These are phyloP conservation scores for Coffea eugenioides DNA, from an alignment of 257 asterid genomes.

Conservation along the genomic window DNA sequence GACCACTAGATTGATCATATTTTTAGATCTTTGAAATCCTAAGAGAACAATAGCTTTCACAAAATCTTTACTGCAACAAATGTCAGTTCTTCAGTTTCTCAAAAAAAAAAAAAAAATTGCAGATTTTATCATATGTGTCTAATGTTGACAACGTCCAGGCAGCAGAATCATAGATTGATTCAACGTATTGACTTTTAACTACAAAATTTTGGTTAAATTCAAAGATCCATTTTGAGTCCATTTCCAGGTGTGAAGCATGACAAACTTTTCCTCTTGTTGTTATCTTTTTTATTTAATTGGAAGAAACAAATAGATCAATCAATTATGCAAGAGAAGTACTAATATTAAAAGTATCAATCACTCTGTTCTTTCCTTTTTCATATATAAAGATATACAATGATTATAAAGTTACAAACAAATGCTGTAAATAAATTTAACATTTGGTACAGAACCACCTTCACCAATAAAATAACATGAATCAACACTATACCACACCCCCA, in stretches of 20 bases:
- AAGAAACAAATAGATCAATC: neutral
- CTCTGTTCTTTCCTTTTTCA: slow-evolving; percentile 4
- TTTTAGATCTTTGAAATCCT: neutral
- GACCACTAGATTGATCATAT: neutral
- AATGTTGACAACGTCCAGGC: neutral
- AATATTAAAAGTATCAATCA: slow-evolving; percentile 5
- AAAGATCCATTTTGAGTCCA: neutral
- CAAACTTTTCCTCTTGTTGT: neutral
- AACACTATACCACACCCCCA: slow-evolving; percentile 11
- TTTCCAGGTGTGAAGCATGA: neutral
- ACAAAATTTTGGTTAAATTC: too few species aligned
- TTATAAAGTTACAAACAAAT: slow-evolving; percentile 20
- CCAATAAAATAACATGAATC: slow-evolving; percentile 13
- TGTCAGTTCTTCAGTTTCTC: neutral
- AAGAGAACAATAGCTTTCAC: neutral
- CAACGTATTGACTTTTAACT: neutral
- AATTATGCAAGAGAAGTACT: neutral
- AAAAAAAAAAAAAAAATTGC: too few species aligned
- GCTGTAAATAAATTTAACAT: slow-evolving; percentile 18
- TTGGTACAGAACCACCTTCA: slow-evolving; percentile 19
- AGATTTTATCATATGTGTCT: too few species aligned
- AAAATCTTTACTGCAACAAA: neutral
- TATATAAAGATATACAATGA: slow-evolving; percentile 15
- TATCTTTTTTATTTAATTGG: neutral
- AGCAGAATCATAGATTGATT: neutral